Conservation (phyloP, 345 rosid genomes). For the Populus euphratica region DNA sequence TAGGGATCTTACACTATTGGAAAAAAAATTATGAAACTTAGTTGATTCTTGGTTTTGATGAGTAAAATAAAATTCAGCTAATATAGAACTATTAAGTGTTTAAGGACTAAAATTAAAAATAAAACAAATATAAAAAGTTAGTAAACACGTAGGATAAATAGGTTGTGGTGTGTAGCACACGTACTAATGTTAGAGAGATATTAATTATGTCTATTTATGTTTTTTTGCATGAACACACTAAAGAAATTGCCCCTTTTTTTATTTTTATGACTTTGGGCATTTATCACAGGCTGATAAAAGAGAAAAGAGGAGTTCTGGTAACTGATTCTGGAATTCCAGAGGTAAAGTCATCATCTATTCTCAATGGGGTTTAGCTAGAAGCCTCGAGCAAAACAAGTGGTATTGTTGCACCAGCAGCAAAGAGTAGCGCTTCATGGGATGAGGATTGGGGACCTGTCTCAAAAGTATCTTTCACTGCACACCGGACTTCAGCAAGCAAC, state of each 20-base stretch:
- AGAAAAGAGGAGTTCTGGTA: constrained; percentile 72
- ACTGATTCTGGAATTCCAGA: constrained; percentile 60
- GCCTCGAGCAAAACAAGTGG: constrained; percentile 39
- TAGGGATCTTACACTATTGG: no score
- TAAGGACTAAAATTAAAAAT: no score
- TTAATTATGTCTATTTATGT: neutral
- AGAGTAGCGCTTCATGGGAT: constrained; percentile 64
- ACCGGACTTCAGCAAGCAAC: constrained; percentile 25
- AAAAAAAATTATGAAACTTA: no score
- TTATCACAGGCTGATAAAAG: constrained; percentile 70
- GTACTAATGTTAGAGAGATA: no score
- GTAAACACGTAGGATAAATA: no score
- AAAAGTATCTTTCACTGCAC: constrained; percentile 32
- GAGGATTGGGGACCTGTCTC: constrained; percentile 76
- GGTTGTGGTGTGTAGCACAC: no score
- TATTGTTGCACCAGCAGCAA: constrained; percentile 47
- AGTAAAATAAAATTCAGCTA: no score
- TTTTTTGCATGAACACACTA: neutral
- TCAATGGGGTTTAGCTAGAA: constrained; percentile 54
- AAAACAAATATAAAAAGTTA: no score
- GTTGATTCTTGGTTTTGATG: no score
- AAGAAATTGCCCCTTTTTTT: neutral
- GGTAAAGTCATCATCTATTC: constrained; percentile 33
- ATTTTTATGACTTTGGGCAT: neutral
- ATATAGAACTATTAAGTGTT: no score